Conservation (phyloP, 2,329 filamentous ascomycete species). For the Aspergillus udagawae region DNA sequence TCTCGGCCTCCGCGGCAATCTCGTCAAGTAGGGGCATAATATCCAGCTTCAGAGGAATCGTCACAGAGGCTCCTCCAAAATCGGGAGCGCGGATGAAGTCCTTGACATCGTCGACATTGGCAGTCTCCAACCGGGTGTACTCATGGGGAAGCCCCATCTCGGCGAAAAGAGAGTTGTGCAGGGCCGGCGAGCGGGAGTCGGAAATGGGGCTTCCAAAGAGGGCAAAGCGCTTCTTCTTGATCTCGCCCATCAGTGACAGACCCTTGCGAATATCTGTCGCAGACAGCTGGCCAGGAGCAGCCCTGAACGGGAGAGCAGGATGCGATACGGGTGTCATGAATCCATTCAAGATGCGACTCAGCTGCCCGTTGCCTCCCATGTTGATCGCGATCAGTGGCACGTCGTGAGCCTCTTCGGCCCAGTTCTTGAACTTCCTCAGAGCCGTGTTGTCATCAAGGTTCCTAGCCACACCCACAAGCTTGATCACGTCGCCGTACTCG, state of each 20-base stretch:
- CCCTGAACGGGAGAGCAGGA: constrained; percentile 81
- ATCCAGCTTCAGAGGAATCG: constrained; percentile 89
- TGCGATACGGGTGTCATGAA: constrained; percentile 97
- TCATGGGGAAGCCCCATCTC: constrained; percentile 75
- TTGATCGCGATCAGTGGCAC: constrained; percentile 92
- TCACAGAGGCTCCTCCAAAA: constrained; percentile 93
- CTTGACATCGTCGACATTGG: constrained; percentile 56
- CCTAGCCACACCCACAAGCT: constrained; percentile 79
- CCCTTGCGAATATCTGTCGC: constrained; percentile 81
- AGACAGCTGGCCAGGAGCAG: constrained; percentile 89
- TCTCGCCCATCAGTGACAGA: constrained; percentile 72
- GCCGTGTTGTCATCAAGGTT: constrained; percentile 81
- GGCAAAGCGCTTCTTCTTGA: constrained; percentile 72
- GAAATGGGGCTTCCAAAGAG: constrained; percentile 84
- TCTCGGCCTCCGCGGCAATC: constrained; percentile 70
- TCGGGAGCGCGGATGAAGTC: constrained; percentile 63
- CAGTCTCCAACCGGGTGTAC: constrained; percentile 76
- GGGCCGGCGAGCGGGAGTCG: constrained; percentile 75
- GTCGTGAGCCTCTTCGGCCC: constrained; percentile 67
- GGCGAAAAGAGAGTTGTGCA: constrained; percentile 83
- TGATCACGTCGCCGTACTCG: constrained; percentile 88
- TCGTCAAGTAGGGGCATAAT: constrained; percentile 78
- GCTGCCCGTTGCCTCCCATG: constrained; percentile 83
- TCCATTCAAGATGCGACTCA: constrained; percentile 82
- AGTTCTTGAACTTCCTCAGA: constrained; percentile 73